phyloP scores from a whole-genome alignment of 2,329 filamentous ascomycete species.

The Diplodia intermedia region DNA sequence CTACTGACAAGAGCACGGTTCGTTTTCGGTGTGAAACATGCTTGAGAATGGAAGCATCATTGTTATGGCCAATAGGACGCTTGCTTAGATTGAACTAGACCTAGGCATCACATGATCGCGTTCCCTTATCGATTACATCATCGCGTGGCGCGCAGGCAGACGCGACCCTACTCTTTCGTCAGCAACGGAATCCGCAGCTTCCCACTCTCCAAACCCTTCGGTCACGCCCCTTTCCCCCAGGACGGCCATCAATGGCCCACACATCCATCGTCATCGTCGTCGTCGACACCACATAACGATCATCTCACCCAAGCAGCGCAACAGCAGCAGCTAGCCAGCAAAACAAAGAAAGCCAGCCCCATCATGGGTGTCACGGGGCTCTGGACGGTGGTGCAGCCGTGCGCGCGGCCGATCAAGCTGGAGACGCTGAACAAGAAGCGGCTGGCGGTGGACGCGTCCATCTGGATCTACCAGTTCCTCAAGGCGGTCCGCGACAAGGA shows the following conservation, averaged over 20 bases:
- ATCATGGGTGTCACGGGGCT: slow-evolving; percentile 96
- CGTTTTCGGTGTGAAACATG: too few relatives aligned
- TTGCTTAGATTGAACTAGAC: too few relatives aligned
- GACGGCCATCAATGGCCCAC: not conserved
- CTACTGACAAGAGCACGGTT: too few relatives aligned
- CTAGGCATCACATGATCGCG: slow-evolving; percentile 10
- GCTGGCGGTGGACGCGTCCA: slow-evolving; percentile 95
- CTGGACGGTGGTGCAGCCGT: slow-evolving; percentile 95
- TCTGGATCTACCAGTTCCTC: slow-evolving; percentile 99
- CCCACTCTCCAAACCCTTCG: not conserved
- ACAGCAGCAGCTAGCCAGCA: too few relatives aligned
- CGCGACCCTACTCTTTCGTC: not conserved
- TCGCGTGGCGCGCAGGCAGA: slow-evolving; percentile 28
- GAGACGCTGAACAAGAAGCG: slow-evolving; percentile 96
- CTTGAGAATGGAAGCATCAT: too few relatives aligned
- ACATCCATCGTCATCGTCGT: not conserved
- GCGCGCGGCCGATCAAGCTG: slow-evolving; percentile 92
- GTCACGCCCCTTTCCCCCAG: not conserved
- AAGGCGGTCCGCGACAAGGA: slow-evolving; percentile 99
- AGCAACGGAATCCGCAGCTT: not conserved
- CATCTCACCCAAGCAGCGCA: not conserved
- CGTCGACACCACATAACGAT: not conserved
- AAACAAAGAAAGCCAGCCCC: not conserved
- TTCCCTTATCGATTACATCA: slow-evolving; percentile 30
- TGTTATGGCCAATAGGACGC: too few relatives aligned